These are phyloP conservation scores for Cairneyella variabilis DNA, from an alignment of 495 filamentous ascomycete species.

Conservation along the genomic window DNA sequence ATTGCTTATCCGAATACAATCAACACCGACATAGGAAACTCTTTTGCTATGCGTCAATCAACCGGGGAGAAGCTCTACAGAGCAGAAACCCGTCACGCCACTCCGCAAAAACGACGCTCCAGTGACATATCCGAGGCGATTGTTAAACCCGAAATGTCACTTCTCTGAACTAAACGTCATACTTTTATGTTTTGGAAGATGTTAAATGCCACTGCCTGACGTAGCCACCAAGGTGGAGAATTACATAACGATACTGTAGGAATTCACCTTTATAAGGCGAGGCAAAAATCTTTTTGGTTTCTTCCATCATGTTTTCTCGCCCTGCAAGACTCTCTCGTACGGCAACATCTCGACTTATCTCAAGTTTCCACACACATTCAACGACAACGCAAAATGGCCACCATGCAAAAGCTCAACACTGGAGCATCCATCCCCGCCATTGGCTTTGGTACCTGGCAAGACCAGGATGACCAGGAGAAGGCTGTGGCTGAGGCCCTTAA, in stretches of 20 bases:
- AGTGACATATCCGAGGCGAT: not conserved
- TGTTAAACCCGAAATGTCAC: no score
- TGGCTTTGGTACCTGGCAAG: conserved; percentile 82
- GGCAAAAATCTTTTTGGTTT: not conserved
- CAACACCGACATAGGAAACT: no score
- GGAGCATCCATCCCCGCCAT: conserved; percentile 75
- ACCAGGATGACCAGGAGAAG: conserved; percentile 44
- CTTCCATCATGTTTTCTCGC: conserved; percentile 9
- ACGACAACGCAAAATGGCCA: conserved; percentile 11
- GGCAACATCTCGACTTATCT: not conserved
- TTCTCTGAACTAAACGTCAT: no score
- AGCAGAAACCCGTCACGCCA: not conserved
- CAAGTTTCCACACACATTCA: conserved; percentile 7
- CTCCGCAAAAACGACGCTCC: not conserved
- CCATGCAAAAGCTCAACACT: conserved; percentile 62
- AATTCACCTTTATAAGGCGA: no score
- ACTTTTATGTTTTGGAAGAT: no score
- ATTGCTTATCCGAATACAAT: no score
- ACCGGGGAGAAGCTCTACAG: no score
- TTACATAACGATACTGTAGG: no score
- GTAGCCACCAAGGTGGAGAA: no score
- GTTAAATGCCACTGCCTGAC: not conserved
- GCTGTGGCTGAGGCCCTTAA: conserved; percentile 75
- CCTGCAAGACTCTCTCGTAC: not conserved
- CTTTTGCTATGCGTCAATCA: no score